Evolutionary conservation across 805 yeast species (phyloP).

Genomic region (Candida succiphila): DNA sequence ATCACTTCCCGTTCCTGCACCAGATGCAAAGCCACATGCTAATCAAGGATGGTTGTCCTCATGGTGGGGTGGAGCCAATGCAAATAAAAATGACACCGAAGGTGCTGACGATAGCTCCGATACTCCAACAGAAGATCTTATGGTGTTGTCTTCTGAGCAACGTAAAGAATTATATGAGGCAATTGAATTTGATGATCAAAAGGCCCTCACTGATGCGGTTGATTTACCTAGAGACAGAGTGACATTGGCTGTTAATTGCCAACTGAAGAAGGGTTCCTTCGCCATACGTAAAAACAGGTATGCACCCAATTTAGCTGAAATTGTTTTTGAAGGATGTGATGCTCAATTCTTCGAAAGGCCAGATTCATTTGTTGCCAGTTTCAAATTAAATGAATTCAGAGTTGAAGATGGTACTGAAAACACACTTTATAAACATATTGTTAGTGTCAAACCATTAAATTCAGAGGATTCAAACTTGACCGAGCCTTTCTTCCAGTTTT

Average conservation of each 20-base stretch:
- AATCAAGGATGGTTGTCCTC: conserved; percentile 56
- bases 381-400: conserved; percentile 70
- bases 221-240: conserved; percentile 69
- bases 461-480: conserved; percentile 3
- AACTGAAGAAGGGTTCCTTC: conserved; percentile 70
- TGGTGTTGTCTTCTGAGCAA: conserved; percentile 75
- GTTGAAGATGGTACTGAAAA: conserved; percentile 81
- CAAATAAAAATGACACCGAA: conserved; percentile 1
- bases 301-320: conserved; percentile 52
- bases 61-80: conserved; percentile 45
- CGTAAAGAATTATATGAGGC: conserved; percentile 85
- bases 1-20: conserved; percentile 6
- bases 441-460: conserved; percentile 64
- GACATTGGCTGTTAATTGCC: conserved; percentile 55
- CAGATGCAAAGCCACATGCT: conserved; percentile 5
- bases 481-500: conserved; percentile 71
- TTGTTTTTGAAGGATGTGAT: conserved; percentile 74
- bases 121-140: conserved; percentile 21
- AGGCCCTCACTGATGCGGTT: conserved; percentile 37
- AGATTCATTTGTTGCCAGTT: conserved; percentile 62
- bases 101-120: conserved; percentile 7
- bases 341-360: conserved; percentile 68
- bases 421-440: conserved; percentile 78
- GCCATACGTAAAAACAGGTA: conserved; percentile 37
- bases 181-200: conserved; percentile 76